Base-by-base conservation (phyloP, 768 basidiomycete species). In the Phanerodontia chrysosporium region DNA sequence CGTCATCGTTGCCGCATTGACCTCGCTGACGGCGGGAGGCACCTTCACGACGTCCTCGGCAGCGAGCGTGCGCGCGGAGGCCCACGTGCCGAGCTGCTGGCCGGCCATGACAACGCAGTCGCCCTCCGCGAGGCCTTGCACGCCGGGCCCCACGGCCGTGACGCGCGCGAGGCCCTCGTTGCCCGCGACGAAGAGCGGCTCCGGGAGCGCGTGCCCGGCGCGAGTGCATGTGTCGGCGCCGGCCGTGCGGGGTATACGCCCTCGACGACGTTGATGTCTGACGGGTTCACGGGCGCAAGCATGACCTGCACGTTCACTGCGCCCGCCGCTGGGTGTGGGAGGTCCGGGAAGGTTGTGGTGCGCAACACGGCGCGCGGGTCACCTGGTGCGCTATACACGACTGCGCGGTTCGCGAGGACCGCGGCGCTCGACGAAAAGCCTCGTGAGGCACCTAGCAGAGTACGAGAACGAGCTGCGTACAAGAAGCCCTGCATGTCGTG, bases 181-280 rank as follows among this genome's bases (percentile, higher is more conserved):
- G 8, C 91, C 92, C 28, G 78, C 86, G 3, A 92, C 76, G 62
- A 78, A 87, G 6, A 84, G 73, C 8, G 78, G 69, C 16, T 74
- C 51, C 0, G 67, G 71, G 10, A 65, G 55, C 72, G 73, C 2
- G 72, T 59, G 52, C n/a, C 76, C 3, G 5, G 49, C 72, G 66
- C 53, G 62, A 53, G 74, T 21, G 63, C 69, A 13, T 75, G 67
- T 13, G 70, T 67, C 27, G 70, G 73, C 7, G 63, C 67, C 0
- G 89, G 87, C 60, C 82, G 84, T 9, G 80, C 68, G 0, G 92
- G 92, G 66, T 92, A 93, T n/a, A 89, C 82, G 16, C 91, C 91
- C 69, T 92, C 85, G 35, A 92, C 78, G 57, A 88, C 86, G 60
- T 92, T 92, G 68, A 90, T 70, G 61, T 93, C 92, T 16, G 91